These are phyloP conservation scores for Neurospora sp. DNA, from an alignment of 495 filamentous ascomycete species.

Conservation along the genomic window DNA sequence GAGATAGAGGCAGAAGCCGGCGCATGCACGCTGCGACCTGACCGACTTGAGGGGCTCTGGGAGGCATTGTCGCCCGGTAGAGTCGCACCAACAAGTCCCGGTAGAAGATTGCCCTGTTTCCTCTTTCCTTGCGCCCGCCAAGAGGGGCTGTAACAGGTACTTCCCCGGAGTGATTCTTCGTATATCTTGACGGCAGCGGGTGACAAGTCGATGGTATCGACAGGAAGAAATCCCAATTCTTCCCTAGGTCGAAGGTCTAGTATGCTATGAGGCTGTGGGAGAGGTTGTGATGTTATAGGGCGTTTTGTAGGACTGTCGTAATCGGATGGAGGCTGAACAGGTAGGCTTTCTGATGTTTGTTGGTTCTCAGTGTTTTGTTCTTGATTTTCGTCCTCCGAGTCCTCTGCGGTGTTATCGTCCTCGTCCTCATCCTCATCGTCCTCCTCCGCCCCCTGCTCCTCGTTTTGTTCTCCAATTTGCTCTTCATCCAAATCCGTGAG, in stretches of 20 bases:
- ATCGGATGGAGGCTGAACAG: neutral
- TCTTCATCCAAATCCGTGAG: neutral
- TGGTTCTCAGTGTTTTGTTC: neutral
- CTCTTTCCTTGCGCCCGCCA: neutral
- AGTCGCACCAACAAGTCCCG: neutral
- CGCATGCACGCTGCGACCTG: neutral
- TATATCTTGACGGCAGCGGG: neutral
- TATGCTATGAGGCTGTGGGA: neutral
- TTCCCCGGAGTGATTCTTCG: neutral
- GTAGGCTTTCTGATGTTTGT: neutral
- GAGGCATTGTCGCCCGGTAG: neutral
- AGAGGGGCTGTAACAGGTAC: neutral
- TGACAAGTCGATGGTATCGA: neutral
- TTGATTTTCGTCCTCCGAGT: neutral
- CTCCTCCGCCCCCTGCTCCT: neutral
- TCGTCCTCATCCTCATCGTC: neutral
- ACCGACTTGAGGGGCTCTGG: neutral
- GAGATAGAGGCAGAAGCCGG: neutral
- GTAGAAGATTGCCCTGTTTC: neutral
- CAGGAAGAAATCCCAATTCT: neutral
- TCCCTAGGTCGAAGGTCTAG: neutral
- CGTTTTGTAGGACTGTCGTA: neutral
- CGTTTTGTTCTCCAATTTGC: neutral
- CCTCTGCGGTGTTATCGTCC: neutral
- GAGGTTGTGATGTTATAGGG: neutral